These are phyloP conservation scores for Fraxinus nigra DNA, from an alignment of 305 asterid species.

Conservation along the genomic window DNA sequence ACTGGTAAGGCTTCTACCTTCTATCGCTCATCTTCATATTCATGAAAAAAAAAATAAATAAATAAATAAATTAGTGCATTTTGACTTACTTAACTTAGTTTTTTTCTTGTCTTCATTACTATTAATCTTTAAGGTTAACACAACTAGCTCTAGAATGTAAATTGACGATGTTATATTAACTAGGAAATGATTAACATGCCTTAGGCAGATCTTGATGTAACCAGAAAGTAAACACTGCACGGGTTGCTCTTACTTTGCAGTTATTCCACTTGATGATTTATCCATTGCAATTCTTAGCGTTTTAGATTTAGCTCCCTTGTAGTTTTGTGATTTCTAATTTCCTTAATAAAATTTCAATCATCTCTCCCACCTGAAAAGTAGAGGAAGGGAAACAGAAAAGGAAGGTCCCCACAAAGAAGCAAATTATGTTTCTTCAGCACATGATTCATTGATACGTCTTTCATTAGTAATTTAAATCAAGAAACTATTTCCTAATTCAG, in stretches of 20 bases:
- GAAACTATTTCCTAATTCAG: constrained; percentile 36
- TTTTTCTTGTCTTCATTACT: not conserved
- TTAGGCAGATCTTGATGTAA: not conserved
- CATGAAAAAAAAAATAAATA: not conserved
- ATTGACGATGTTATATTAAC: not conserved
- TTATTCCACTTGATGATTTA: not conserved
- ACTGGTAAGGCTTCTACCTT: constrained; percentile 54
- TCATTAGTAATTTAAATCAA: not conserved
- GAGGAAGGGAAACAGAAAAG: not conserved
- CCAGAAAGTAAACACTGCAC: not conserved
- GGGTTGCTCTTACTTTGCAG: not conserved
- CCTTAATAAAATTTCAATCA: not conserved
- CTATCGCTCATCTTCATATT: not conserved
- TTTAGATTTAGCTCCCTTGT: constrained; percentile 1
- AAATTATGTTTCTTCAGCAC: not conserved
- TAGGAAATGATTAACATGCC: not conserved
- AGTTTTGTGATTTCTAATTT: not conserved
- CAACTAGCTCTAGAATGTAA: not conserved
- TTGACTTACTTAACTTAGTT: not conserved
- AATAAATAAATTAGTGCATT: not conserved
- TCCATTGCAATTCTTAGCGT: not conserved
- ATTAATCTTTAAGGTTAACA: not conserved
- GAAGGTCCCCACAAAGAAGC: not conserved
- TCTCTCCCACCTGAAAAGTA: not conserved
- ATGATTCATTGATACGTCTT: not conserved